phyloP scores from a whole-genome alignment of 495 filamentous ascomycete species.

The Hypomontagnella submonticulosa region DNA sequence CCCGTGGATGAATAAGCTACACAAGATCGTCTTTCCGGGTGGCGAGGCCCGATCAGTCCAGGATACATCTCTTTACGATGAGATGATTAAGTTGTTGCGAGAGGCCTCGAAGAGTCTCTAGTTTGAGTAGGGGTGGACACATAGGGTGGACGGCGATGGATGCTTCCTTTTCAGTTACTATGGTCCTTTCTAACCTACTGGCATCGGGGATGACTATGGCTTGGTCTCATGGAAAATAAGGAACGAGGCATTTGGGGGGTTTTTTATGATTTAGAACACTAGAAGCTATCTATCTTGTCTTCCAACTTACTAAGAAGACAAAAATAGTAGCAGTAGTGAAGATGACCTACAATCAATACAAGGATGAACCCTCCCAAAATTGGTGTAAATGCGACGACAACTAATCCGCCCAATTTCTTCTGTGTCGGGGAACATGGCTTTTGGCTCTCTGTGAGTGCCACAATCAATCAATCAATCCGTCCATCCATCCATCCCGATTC shows the following conservation, averaged over 20 bases:
- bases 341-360: background rate
- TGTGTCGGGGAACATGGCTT: too few relatives aligned
- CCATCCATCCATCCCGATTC: background rate
- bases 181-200: constrained; percentile 10
- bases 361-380: constrained; percentile 17
- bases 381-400: constrained; percentile 40
- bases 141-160: too few relatives aligned
- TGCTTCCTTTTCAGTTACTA: background rate
- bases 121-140: too few relatives aligned
- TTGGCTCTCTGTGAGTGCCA: too few relatives aligned
- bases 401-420: constrained; percentile 34
- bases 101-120: too few relatives aligned
- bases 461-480: constrained; percentile 24
- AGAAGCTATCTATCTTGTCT: background rate
- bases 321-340: background rate
- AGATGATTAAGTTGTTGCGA: too few relatives aligned
- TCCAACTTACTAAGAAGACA: background rate
- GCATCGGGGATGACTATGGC: background rate
- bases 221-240: background rate
- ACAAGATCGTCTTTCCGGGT: too few relatives aligned
- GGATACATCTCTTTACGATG: too few relatives aligned
- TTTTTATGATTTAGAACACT: constrained; percentile 11
- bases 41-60: too few relatives aligned
- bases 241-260: constrained; percentile 15
- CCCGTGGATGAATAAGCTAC: too few relatives aligned